Percentiles rank a stretch among this genome's conserved stretches.
phyloP scores from a whole-genome alignment of 1,284 basidiomycete species.

The Athelia psychrophila region DNA sequence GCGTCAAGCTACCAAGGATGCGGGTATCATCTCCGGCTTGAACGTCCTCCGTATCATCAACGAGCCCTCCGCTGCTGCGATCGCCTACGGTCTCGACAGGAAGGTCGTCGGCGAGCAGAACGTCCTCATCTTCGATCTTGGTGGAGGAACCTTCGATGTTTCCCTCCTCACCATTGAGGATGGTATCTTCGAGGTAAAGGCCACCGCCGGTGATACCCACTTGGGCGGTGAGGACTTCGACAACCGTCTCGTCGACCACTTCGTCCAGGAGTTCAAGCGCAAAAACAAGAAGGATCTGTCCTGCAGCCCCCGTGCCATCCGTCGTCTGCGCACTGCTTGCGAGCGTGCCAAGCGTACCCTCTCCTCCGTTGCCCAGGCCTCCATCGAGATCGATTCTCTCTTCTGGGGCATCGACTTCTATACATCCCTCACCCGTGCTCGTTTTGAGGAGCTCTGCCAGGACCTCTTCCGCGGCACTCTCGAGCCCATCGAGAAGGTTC shows the following conservation, averaged over 20 bases:
- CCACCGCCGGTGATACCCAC: not conserved
- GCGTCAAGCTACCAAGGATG: not conserved
- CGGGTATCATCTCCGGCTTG: not conserved
- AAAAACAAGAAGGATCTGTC: not conserved
- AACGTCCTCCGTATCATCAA: not conserved
- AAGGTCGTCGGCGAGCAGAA: not conserved
- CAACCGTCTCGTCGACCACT: not conserved
- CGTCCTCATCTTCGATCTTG: not conserved
- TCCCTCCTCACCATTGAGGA: not conserved
- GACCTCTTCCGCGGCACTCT: not conserved
- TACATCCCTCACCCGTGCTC: not conserved
- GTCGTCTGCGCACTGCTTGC: conserved; percentile 73
- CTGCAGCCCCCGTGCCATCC: conserved; percentile 38
- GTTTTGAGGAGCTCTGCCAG: not conserved
- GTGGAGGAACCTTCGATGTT: not conserved
- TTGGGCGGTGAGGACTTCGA: not conserved
- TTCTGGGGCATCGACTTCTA: not conserved
- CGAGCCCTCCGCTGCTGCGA: not conserved
- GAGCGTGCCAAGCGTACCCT: conserved; percentile 70
- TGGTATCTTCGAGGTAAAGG: not conserved
- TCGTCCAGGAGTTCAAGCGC: not conserved
- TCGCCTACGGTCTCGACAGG: not conserved
- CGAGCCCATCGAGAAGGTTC: not conserved
- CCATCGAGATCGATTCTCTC: conserved; percentile 61
- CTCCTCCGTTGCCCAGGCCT: conserved; percentile 53